phyloP scores from a whole-genome alignment of 805 yeast species.

The Nakazawaea populi region DNA sequence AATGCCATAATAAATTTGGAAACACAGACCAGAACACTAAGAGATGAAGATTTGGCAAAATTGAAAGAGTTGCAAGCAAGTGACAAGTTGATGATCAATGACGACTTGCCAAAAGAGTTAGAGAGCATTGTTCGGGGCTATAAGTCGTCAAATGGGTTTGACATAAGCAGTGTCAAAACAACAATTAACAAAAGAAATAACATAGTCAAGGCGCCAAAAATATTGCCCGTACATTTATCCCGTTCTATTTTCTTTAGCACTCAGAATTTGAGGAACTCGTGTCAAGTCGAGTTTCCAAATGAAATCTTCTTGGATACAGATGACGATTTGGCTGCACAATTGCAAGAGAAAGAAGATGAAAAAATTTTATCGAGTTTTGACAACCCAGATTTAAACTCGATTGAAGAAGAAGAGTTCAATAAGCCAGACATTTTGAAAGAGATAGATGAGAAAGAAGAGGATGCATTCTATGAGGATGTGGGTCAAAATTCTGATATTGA shows the following conservation, averaged over 20 bases:
- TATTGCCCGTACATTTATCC: slow-evolving; percentile 78
- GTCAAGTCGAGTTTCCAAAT: slow-evolving; percentile 65
- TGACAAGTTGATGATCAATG: slow-evolving; percentile 47
- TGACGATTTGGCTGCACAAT: slow-evolving; percentile 20
- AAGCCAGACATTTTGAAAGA: slow-evolving; percentile 11
- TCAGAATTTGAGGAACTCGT: slow-evolving; percentile 65
- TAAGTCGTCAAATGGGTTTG: slow-evolving; percentile 32
- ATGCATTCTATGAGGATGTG: slow-evolving; percentile 18
- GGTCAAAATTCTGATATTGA: slow-evolving; percentile 17
- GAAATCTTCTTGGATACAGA: slow-evolving; percentile 42
- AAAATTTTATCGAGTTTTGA: slow-evolving; percentile 30
- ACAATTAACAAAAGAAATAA: slow-evolving; percentile 62
- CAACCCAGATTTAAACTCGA: slow-evolving; percentile 23
- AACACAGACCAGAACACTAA: slow-evolving; percentile 11
- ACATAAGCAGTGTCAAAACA: slow-evolving; percentile 44
- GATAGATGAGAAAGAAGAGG: slow-evolving; percentile 17
- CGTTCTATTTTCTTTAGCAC: slow-evolving; percentile 73
- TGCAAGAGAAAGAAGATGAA: slow-evolving; percentile 6
- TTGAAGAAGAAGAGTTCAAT: slow-evolving; percentile 3
- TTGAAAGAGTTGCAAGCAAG: slow-evolving; percentile 30
- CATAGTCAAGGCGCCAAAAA: slow-evolving; percentile 60
- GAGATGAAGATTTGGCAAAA: slow-evolving; percentile 29
- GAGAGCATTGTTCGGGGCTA: slow-evolving; percentile 43
- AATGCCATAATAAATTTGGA: slow-evolving; percentile 29
- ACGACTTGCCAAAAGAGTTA: slow-evolving; percentile 51